A percentile compares a stretch with the other conserved stretches of the same genome.
These are phyloP conservation scores for Penicillium sp. DNA, from an alignment of 2,329 filamentous ascomycete species.

Conservation along the genomic window DNA sequence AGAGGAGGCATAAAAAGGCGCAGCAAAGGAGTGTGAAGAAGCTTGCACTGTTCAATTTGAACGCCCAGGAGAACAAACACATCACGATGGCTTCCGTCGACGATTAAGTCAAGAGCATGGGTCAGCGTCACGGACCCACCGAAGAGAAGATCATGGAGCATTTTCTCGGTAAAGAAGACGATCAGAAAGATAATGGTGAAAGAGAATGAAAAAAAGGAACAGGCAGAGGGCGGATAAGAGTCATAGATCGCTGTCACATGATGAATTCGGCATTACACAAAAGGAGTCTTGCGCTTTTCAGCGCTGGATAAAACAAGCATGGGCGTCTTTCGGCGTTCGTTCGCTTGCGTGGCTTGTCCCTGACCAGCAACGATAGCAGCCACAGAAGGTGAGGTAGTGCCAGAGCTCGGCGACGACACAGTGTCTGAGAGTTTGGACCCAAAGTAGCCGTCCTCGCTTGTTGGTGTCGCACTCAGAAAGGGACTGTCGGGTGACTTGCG, in stretches of 20 bases:
- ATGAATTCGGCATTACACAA: constrained; percentile 46
- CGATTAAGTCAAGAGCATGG: too few relatives aligned
- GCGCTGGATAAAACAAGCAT: constrained; percentile 81
- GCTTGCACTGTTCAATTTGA: too few relatives aligned
- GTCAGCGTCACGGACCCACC: constrained; percentile 6
- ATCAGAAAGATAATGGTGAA: constrained; percentile 4
- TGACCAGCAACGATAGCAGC: constrained; percentile 43
- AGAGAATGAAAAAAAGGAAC: constrained; percentile 14
- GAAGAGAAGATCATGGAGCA: constrained; percentile 3
- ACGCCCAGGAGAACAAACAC: too few relatives aligned
- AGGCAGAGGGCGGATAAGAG: background rate
- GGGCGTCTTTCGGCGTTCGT: constrained; percentile 69
- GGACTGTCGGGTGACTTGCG: constrained; percentile 48
- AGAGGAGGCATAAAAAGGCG: background rate
- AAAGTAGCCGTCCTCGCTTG: constrained; percentile 55
- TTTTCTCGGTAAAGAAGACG: constrained; percentile 5
- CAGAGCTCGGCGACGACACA: constrained; percentile 22
- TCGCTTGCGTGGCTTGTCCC: constrained; percentile 51
- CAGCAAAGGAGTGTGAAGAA: too few relatives aligned
- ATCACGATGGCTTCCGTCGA: too few relatives aligned
- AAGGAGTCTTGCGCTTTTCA: constrained; percentile 78
- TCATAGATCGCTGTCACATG: constrained; percentile 36
- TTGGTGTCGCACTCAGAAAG: constrained; percentile 58
- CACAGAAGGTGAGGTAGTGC: constrained; percentile 30
- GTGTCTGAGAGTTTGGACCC: constrained; percentile 49